Evolutionary conservation across 495 filamentous ascomycete genomes (phyloP).

Genomic region (Ramalina intermedia): DNA sequence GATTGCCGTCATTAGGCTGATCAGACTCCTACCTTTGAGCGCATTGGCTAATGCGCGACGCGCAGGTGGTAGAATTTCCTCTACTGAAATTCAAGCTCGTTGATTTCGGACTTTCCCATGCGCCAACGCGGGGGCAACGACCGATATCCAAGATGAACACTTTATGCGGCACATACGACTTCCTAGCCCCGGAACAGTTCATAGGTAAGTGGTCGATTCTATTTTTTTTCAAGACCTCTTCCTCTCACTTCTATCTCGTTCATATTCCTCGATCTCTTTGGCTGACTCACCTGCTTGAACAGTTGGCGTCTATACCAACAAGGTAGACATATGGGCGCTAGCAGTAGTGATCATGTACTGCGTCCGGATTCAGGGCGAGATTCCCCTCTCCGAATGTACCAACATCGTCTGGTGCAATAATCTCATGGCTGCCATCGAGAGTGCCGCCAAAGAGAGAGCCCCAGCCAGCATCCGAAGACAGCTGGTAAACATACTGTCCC

Average conservation of each 20-base stretch:
- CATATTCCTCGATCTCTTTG: no score
- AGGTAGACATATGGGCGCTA: background rate
- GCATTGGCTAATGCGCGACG: background rate
- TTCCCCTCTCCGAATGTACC: no score
- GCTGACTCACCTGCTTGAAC: no score
- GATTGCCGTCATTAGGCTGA: no score
- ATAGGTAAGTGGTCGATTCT: no score
- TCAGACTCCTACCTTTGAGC: background rate
- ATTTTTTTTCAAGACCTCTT: no score
- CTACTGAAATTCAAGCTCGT: background rate
- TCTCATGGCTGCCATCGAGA: background rate
- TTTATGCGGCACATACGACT: background rate
- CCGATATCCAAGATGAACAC: background rate
- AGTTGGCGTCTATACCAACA: background rate
- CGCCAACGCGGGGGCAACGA: background rate
- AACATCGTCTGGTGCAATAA: no score
- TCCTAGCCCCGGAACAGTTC: background rate
- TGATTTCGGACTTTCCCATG: background rate
- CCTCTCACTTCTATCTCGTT: no score
- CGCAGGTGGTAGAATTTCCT: background rate
- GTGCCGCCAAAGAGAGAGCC: background rate
- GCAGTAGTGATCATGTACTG: background rate
- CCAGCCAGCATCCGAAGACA: background rate
- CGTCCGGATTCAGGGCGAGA: background rate
- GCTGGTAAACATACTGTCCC: background rate